phyloP scores from a whole-genome alignment of 2,329 filamentous ascomycete genomes.

The Dothidotthia symphoricarpi region DNA sequence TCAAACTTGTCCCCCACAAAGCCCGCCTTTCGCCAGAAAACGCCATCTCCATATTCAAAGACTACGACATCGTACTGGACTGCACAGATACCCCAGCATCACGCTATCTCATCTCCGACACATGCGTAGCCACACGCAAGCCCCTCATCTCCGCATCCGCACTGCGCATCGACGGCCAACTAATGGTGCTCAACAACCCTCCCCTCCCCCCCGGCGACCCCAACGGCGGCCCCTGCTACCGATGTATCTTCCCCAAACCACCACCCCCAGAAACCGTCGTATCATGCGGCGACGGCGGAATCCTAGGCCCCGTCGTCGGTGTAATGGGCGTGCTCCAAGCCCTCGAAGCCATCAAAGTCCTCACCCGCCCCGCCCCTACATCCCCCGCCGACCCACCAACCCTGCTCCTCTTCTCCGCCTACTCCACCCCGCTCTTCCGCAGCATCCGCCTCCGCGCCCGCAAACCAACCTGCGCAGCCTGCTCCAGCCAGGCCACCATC shows the following conservation, averaged over 20 bases:
- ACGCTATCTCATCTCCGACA: slow-evolving; percentile 89
- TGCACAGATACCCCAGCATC: slow-evolving; percentile 93
- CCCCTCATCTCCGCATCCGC: slow-evolving; percentile 87
- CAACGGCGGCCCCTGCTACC: slow-evolving; percentile 79
- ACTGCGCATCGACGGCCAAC: slow-evolving; percentile 81
- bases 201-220: slow-evolving; percentile 58
- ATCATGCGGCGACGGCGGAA: slow-evolving; percentile 88
- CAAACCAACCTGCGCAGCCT: slow-evolving; percentile 71
- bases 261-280: slow-evolving; percentile 79
- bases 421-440: slow-evolving; percentile 61
- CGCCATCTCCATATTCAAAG: slow-evolving; percentile 62
- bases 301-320: slow-evolving; percentile 88
- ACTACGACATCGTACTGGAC: slow-evolving; percentile 84
- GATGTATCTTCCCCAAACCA: slow-evolving; percentile 86
- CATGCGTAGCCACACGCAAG: slow-evolving; percentile 75
- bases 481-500: slow-evolving; percentile 63
- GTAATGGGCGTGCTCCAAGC: slow-evolving; percentile 92
- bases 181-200: slow-evolving; percentile 84
- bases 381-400: slow-evolving; percentile 35
- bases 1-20: slow-evolving; percentile 62
- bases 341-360: slow-evolving; percentile 81
- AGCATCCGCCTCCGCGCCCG: slow-evolving; percentile 71
- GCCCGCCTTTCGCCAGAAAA: slow-evolving; percentile 67
- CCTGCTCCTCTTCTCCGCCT: slow-evolving; percentile 57
- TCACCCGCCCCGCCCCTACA: slow-evolving; percentile 47